Evolutionary conservation across 2,329 filamentous ascomycete genomes (phyloP).

Genomic region (Diaporthe citrichinensis): DNA sequence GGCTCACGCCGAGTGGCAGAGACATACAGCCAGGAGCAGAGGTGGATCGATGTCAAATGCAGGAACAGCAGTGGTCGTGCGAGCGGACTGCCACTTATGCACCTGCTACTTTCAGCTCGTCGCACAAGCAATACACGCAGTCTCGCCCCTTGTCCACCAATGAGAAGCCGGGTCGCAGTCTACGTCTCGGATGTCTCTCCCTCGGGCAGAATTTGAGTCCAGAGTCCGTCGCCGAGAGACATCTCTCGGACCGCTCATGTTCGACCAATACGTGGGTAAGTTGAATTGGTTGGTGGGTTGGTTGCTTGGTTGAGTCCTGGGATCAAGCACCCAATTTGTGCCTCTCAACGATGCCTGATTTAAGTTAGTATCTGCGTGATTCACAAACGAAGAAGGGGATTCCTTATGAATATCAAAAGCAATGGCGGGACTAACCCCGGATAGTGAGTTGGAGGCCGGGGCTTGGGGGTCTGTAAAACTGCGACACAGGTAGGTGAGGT

Average conservation of each 20-base stretch:
- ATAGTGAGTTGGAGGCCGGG: neutral
- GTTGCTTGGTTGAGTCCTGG: neutral
- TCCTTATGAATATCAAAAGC: neutral
- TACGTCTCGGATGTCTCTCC: neutral
- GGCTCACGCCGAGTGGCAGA: slow-evolving; percentile 23
- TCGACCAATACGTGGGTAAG: neutral
- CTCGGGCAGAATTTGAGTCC: neutral
- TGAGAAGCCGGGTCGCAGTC: neutral
- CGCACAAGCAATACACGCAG: slow-evolving; percentile 14
- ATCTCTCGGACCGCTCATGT: slow-evolving; percentile 3
- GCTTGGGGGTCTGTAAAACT: neutral
- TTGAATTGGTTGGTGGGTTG: neutral
- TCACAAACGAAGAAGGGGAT: neutral
- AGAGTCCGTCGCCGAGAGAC: neutral
- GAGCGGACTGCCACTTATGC: neutral
- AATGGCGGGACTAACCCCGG: neutral
- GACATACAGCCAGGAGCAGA: neutral
- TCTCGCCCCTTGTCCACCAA: slow-evolving; percentile 16
- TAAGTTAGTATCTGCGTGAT: neutral
- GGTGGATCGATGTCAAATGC: slow-evolving; percentile 24
- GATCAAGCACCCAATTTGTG: neutral
- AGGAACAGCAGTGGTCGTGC: slow-evolving; percentile 1
- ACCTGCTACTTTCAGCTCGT: slow-evolving; percentile 1
- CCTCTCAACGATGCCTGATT: neutral
- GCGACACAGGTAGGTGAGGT: neutral